Percentiles rank a stretch among this genome's conserved stretches.
Conservation (phyloP, 2,329 filamentous ascomycete genomes). For the Dothistroma pini region DNA sequence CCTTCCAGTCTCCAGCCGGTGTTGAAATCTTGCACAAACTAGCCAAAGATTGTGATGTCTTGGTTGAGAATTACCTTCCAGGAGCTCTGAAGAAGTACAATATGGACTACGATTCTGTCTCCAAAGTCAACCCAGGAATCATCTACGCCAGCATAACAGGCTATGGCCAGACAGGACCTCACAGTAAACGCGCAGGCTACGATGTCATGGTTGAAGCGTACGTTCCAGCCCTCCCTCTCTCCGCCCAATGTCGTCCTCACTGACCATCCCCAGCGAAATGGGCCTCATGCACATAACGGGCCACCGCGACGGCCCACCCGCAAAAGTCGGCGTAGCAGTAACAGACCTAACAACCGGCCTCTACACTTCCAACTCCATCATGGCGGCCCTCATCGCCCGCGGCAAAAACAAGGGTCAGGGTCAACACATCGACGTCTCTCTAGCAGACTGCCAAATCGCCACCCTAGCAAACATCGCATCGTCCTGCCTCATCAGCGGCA, state of each 20-base stretch:
- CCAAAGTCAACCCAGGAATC: constrained; percentile 75
- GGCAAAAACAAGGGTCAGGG: constrained; percentile 67
- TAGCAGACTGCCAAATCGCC: constrained; percentile 93
- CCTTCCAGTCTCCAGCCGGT: constrained; percentile 80
- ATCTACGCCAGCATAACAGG: constrained; percentile 97
- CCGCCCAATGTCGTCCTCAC: constrained; percentile 4
- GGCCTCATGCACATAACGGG: constrained; percentile 99
- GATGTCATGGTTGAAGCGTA: constrained; percentile 97
- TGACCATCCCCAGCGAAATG: constrained; percentile 59
- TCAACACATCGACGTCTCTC: constrained; percentile 85
- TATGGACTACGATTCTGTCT: constrained; percentile 81
- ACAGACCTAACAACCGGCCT: constrained; percentile 93
- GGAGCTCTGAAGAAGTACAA: constrained; percentile 84
- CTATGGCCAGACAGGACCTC: constrained; percentile 93
- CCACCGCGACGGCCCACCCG: constrained; percentile 77
- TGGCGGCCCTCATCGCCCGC: constrained; percentile 82
- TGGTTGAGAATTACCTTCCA: constrained; percentile 96
- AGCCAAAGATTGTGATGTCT: constrained; percentile 78
- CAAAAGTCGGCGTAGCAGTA: constrained; percentile 96
- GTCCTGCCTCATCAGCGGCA: constrained; percentile 80
- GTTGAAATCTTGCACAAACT: constrained; percentile 84
- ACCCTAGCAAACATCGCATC: constrained; percentile 94
- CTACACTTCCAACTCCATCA: constrained; percentile 92
- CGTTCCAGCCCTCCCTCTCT: constrained; percentile 13
- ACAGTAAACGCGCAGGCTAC: constrained; percentile 82